phyloP scores from a whole-genome alignment of 176 grass and related monocot species.

The Secale cereale region DNA sequence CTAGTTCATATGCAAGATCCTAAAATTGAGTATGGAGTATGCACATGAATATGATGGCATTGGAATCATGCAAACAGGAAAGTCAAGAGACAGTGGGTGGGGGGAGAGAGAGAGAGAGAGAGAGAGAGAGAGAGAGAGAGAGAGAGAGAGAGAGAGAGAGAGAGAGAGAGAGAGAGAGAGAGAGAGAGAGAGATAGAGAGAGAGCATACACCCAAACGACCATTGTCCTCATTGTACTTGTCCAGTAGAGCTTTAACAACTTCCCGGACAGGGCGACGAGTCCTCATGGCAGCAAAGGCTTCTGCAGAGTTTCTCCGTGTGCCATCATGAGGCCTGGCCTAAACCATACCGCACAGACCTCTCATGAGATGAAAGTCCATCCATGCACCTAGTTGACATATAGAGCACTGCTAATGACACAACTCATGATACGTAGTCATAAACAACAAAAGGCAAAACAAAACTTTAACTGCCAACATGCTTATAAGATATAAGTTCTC shows the following conservation, averaged over 20 bases:
- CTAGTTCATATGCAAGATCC: background rate
- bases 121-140: too few relatives aligned
- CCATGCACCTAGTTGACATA: background rate
- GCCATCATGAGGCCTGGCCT: background rate
- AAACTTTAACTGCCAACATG: background rate
- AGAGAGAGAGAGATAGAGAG: too few relatives aligned
- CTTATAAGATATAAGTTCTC: background rate
- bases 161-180: too few relatives aligned
- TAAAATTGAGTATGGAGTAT: background rate
- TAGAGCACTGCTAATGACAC: background rate
- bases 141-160: too few relatives aligned
- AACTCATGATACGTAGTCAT: background rate
- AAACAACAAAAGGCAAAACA: background rate
- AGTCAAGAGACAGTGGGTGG: background rate
- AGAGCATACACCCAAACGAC: background rate
- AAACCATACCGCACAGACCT: background rate
- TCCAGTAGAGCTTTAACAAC: background rate
- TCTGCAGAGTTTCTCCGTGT: background rate
- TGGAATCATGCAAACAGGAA: background rate
- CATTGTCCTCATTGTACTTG: background rate
- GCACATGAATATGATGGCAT: background rate
- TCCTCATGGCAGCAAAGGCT: background rate
- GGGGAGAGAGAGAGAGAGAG: too few relatives aligned
- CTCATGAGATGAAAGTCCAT: background rate
- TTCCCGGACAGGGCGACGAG: background rate